Base-by-base conservation (phyloP, 2,329 filamentous ascomycete species). In the Diaporthe sp. region DNA sequence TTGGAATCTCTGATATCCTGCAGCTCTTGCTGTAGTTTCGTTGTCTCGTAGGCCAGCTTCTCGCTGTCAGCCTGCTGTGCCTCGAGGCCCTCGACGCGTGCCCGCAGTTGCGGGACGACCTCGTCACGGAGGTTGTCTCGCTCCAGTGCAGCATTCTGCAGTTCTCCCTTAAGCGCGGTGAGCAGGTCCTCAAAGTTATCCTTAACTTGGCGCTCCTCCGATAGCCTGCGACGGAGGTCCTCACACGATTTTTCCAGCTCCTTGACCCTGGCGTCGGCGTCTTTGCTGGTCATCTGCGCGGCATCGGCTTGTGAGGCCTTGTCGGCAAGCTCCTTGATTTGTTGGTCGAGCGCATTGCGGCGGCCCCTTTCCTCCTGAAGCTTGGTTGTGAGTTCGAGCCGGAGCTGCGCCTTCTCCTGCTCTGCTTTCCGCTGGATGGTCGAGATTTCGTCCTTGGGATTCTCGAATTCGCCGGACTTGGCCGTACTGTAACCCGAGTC, bases 181-280 rank as follows among this genome's bases (percentile, higher is more conserved):
- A 98, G 88, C 58, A 99, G 89, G 82, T 98, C 96, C 85, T 98
- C 95, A 80, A 98, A 97, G 83, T 97, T 98, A 81, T 95, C 93
- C 83, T 98, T 98, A 80, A 94, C 92, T 82, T 94, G 91, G 74
- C 94, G 91, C 85, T 99, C 97, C 81, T 98, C 95, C 0, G 91
- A 88, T 60, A 99, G 88, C 79, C 94, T 93, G 79, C 96, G 92
- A 78, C 94, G 92, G 65, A 96, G 90, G 81, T 97, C 95, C 79
- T 98, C 95, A 78, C 98, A 92, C 0, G 92, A 92, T 72, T 85
- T 88, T 83, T 98, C 95, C 37, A 98, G 88, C 79, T 98, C 94
- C 81, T 91, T 93, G 51, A 97, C 87, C 73, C 93, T 91, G 37
- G 87, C 89, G 76, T 85, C 89, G 34, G 88, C 89, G 82, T 93